phyloP scores from a whole-genome alignment of 2,329 filamentous ascomycete species.

The Penicillium concentricum region DNA sequence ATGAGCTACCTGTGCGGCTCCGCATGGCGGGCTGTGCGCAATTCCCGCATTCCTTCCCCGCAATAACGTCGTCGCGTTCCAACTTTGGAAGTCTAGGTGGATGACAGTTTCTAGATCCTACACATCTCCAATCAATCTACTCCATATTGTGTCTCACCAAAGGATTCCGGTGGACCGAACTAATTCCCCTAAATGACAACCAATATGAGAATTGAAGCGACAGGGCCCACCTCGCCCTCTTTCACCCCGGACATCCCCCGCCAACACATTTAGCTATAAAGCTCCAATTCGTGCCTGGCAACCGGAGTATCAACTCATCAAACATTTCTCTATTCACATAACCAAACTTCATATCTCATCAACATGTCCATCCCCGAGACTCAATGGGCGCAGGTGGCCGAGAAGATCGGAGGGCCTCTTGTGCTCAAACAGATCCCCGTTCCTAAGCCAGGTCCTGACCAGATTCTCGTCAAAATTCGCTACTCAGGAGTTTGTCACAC shows the following conservation, averaged over 20 bases:
- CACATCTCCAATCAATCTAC: not conserved
- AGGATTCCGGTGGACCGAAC: constrained; percentile 6
- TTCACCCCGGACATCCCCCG: not conserved
- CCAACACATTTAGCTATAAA: constrained; percentile 3
- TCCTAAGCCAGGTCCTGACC: constrained; percentile 74
- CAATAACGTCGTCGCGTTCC: not conserved
- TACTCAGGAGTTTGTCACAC: constrained; percentile 90
- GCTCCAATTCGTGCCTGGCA: not conserved
- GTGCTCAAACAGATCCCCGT: constrained; percentile 66
- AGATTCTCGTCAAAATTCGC: constrained; percentile 88
- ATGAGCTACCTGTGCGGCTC: constrained; percentile 8
- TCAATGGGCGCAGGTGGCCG: constrained; percentile 90
- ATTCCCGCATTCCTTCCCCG: constrained; percentile 13
- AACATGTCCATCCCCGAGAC: constrained; percentile 63
- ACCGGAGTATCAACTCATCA: not conserved
- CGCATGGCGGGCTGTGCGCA: constrained; percentile 7
- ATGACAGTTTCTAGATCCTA: not conserved
- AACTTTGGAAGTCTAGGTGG: not conserved
- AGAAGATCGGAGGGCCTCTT: constrained; percentile 71
- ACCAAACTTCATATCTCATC: too few relatives aligned
- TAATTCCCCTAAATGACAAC: not conserved
- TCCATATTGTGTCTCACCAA: not conserved
- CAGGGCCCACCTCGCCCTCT: not conserved
- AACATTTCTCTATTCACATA: not conserved
- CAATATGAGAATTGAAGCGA: not conserved